Evolutionary conservation across 108 stramenopile genomes (phyloP).

Genomic region (Schizochytrium sp.): DNA sequence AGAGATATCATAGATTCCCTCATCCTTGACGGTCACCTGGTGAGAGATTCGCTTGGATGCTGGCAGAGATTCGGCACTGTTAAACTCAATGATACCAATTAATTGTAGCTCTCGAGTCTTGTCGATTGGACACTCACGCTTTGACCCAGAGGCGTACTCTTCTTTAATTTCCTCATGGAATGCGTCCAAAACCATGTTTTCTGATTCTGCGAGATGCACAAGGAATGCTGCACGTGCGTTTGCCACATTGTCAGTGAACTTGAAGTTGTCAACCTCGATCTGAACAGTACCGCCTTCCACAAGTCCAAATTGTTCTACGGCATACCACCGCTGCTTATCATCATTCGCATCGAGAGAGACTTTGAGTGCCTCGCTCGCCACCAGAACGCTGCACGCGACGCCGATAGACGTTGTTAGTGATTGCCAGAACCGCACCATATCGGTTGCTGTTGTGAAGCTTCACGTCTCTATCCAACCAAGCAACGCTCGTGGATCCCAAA

Average conservation of each 20-base stretch:
- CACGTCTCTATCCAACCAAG: no score
- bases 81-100: constrained; percentile 46
- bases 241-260: background rate
- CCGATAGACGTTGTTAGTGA: no score
- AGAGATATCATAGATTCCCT: constrained; percentile 90
- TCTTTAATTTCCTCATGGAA: constrained; percentile 42
- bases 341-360: background rate
- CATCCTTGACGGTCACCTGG: constrained; percentile 75
- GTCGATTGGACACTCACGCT: constrained; percentile 43
- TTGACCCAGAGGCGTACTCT: constrained; percentile 8
- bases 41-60: constrained; percentile 59
- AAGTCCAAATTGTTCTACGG: constrained; percentile 88
- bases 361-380: background rate
- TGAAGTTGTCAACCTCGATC: constrained; percentile 77
- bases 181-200: constrained; percentile 21
- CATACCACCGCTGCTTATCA: constrained; percentile 69
- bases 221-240: background rate
- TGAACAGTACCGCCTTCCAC: constrained; percentile 81
- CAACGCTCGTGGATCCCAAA: no score
- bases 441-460: no score
- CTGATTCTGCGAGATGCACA: constrained; percentile 67
- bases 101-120: background rate
- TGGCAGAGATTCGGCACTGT: background rate
- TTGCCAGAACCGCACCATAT: no score
- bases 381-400: no score